A percentile compares a stretch with the other conserved stretches of the same genome.
Conservation (phyloP, 1,284 basidiomycete genomes). For the Anthracocystis panici-leucophaei region DNA sequence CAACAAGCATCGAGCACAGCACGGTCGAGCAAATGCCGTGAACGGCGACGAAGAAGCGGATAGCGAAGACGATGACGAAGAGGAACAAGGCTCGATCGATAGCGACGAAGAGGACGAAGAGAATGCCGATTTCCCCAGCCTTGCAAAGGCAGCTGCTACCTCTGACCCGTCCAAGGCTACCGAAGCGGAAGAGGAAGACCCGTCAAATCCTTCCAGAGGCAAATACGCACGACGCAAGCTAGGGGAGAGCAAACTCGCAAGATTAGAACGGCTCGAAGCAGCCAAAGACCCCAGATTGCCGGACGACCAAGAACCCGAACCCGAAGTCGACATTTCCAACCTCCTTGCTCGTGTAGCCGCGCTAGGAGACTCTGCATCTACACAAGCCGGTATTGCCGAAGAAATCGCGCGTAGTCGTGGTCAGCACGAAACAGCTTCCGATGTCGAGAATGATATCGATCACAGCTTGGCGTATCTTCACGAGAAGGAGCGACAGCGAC, state of each 20-base stretch:
- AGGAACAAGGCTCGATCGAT: constrained; percentile 1
- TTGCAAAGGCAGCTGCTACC: constrained; percentile 30
- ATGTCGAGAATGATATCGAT: constrained; percentile 62
- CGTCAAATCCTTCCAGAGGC: constrained; percentile 25
- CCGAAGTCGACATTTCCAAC: constrained; percentile 63
- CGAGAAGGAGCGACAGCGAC: constrained; percentile 42
- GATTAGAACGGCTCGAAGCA: constrained; percentile 49
- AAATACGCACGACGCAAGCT: constrained; percentile 59
- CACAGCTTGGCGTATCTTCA: constrained; percentile 55
- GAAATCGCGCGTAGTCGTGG: constrained; percentile 34
- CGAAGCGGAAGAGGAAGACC: constrained; percentile 14
- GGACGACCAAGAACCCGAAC: constrained; percentile 59
- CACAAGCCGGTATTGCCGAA: constrained; percentile 40
- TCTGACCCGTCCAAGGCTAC: constrained; percentile 1
- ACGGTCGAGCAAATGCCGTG: not conserved
- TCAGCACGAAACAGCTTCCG: constrained; percentile 44
- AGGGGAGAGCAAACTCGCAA: constrained; percentile 57
- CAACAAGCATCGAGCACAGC: constrained; percentile 20
- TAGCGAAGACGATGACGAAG: constrained; percentile 10
- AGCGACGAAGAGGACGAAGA: constrained; percentile 25
- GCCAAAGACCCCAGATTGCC: constrained; percentile 38
- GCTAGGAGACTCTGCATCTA: constrained; percentile 40
- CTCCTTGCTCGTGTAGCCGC: constrained; percentile 57
- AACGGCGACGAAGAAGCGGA: constrained; percentile 13
- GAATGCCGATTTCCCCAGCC: constrained; percentile 36